These are phyloP conservation scores for Curvularia hawaiiensis DNA, from an alignment of 2,329 filamentous ascomycete species.

Conservation along the genomic window DNA sequence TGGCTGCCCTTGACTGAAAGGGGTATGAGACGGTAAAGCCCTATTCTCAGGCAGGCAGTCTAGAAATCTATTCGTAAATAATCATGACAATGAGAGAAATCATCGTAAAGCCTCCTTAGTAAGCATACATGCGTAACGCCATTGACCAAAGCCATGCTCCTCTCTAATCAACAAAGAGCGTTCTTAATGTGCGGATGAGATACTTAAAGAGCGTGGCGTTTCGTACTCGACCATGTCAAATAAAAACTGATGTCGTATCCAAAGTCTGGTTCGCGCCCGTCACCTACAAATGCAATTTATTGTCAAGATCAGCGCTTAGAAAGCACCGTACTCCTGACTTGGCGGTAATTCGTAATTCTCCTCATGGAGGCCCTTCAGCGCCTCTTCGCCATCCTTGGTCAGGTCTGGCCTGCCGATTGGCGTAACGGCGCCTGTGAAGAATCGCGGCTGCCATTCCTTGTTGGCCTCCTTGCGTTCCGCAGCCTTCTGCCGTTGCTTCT, in stretches of 20 bases:
- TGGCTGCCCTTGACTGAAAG: neutral
- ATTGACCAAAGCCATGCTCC: slow-evolving; percentile 16
- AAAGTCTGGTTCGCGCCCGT: slow-evolving; percentile 17
- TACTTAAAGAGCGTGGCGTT: slow-evolving; percentile 18
- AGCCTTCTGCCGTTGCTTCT: slow-evolving; percentile 83
- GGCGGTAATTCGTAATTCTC: slow-evolving; percentile 57
- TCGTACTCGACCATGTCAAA: slow-evolving; percentile 4
- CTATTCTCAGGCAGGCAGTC: slow-evolving; percentile 10
- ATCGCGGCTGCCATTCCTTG: slow-evolving; percentile 80
- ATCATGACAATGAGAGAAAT: slow-evolving; percentile 13
- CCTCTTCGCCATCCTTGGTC: slow-evolving; percentile 65
- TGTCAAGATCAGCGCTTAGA: slow-evolving; percentile 16
- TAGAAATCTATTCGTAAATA: slow-evolving; percentile 15
- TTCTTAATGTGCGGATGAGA: slow-evolving; percentile 3
- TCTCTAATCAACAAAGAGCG: slow-evolving; percentile 16
- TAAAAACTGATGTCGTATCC: slow-evolving; percentile 21
- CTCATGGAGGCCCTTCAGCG: slow-evolving; percentile 60
- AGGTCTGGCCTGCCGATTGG: slow-evolving; percentile 66
- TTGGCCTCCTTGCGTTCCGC: slow-evolving; percentile 74
- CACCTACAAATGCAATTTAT: slow-evolving; percentile 5
- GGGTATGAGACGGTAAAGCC: slow-evolving; percentile 1
- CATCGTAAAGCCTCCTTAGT: slow-evolving; percentile 1
- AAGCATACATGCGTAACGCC: slow-evolving; percentile 16
- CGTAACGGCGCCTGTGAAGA: slow-evolving; percentile 73
- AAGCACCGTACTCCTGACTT: slow-evolving; percentile 51